phyloP scores from a whole-genome alignment of 202 grass and related monocot species.

The Panicum virgatum region DNA sequence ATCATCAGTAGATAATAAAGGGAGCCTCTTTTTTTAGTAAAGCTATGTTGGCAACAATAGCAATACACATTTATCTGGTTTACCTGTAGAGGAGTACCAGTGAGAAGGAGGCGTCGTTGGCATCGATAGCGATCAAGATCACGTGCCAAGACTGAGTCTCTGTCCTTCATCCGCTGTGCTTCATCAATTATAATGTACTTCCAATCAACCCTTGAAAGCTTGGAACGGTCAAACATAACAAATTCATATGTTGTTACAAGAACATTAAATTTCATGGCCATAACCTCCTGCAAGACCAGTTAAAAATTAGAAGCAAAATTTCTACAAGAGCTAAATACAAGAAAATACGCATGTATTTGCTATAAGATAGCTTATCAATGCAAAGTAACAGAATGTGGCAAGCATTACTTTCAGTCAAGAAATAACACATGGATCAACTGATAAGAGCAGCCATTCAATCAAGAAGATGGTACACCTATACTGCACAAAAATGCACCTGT shows the following conservation, averaged over 20 bases:
- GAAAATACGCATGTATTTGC: neutral
- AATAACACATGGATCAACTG: conserved; percentile 17
- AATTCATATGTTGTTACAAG: conserved; percentile 99
- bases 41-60: conserved; percentile 13
- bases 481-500: neutral
- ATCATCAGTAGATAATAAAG: neutral
- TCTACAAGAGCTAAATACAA: neutral
- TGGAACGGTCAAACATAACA: conserved; percentile 96
- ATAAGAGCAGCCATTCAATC: neutral
- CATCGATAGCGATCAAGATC: conserved; percentile 96
- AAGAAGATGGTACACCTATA: conserved; percentile 13
- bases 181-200: conserved; percentile 99
- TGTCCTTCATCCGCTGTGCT: conserved; percentile 98
- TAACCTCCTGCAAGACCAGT: conserved; percentile 70
- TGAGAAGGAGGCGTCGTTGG: conserved; percentile 91
- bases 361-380: conserved; percentile 6
- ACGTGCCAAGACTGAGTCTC: conserved; percentile 93
- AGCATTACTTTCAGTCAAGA: neutral
- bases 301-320: conserved; percentile 12
- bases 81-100: conserved; percentile 96
- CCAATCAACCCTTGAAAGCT: conserved; percentile 98
- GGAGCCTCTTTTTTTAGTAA: neutral
- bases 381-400: conserved; percentile 2
- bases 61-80: neutral
- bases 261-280: conserved; percentile 96